These are phyloP conservation scores for Centella asiatica DNA, from an alignment of 129 eudicot genomes.

Conservation along the genomic window DNA sequence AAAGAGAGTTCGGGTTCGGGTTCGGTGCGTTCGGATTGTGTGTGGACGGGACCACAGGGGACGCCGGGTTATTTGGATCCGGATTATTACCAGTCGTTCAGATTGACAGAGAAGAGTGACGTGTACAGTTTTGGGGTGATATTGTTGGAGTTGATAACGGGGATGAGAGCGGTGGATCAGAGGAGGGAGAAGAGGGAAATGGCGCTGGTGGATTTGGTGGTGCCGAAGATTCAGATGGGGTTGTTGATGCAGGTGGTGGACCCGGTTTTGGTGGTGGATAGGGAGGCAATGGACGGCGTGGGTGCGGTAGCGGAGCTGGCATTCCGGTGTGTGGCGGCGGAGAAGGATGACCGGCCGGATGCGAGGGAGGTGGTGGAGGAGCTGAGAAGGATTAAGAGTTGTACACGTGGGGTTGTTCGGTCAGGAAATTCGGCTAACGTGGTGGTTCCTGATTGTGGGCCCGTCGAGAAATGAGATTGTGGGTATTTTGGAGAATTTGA, in stretches of 20 bases:
- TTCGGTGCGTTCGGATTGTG: slow-evolving; percentile 44
- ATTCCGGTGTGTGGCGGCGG: slow-evolving; percentile 84
- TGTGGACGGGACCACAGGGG: slow-evolving; percentile 99
- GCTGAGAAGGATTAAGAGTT: slow-evolving; percentile 57
- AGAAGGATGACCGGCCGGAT: slow-evolving; percentile 93
- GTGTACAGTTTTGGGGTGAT: slow-evolving; percentile 90
- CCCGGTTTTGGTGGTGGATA: slow-evolving; percentile 50
- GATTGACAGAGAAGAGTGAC: slow-evolving; percentile 87
- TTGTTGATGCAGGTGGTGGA: slow-evolving; percentile 69
- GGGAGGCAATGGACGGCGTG: slow-evolving; percentile 50
- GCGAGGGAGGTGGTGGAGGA: slow-evolving; percentile 79
- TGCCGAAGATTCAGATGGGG: slow-evolving; percentile 77
- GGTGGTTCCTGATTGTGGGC: slow-evolving; percentile 49
- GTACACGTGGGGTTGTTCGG: slow-evolving; percentile 44
- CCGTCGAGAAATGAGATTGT: not conserved
- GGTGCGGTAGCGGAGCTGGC: slow-evolving; percentile 82
- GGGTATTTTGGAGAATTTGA: not conserved
- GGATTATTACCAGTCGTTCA: slow-evolving; percentile 65
- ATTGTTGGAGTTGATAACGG: slow-evolving; percentile 68
- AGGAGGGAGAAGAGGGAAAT: slow-evolving; percentile 73
- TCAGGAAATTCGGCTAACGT: slow-evolving; percentile 34
- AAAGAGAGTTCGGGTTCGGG: slow-evolving; percentile 11
- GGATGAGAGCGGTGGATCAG: slow-evolving; percentile 84
- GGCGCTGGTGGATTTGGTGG: slow-evolving; percentile 82
- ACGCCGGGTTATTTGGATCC: slow-evolving; percentile 95